These are phyloP conservation scores for Remersonia thermophila DNA, from an alignment of 2,329 filamentous ascomycete genomes.

Conservation along the genomic window DNA sequence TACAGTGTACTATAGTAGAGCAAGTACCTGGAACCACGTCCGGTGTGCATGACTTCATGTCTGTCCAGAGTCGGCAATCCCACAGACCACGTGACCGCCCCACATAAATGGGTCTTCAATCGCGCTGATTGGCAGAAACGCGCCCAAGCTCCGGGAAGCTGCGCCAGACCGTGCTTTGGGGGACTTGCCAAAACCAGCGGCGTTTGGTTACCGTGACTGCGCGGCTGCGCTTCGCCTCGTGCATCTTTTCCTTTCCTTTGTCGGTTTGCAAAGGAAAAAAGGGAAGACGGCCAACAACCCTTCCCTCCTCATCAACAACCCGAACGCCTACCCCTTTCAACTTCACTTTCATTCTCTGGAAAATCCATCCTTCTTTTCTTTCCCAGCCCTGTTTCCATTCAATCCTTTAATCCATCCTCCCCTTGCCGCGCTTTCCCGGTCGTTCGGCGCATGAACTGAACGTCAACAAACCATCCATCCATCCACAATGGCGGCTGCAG, in stretches of 20 bases:
- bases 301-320: no score
- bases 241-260: conserved; percentile 1
- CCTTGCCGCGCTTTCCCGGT: no score
- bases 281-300: not conserved
- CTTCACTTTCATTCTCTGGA: no score
- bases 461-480: not conserved
- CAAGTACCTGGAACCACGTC: no score
- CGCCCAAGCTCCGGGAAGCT: conserved; percentile 4
- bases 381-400: not conserved
- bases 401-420: not conserved
- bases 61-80: no score
- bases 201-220: not conserved
- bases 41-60: no score
- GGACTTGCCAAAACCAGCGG: conserved; percentile 13
- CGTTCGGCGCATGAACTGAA: conserved; percentile 13
- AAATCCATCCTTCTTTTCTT: not conserved
- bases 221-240: no score
- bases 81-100: no score
- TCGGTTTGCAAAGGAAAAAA: conserved; percentile 5
- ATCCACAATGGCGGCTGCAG: conserved; percentile 45
- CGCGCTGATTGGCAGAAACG: conserved; percentile 10
- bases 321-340: no score
- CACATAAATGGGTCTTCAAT: no score
- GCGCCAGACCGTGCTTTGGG: not conserved
- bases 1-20: no score